Conservation (phyloP, 208 protist genomes). For the Leishmania guyanensis region DNA sequence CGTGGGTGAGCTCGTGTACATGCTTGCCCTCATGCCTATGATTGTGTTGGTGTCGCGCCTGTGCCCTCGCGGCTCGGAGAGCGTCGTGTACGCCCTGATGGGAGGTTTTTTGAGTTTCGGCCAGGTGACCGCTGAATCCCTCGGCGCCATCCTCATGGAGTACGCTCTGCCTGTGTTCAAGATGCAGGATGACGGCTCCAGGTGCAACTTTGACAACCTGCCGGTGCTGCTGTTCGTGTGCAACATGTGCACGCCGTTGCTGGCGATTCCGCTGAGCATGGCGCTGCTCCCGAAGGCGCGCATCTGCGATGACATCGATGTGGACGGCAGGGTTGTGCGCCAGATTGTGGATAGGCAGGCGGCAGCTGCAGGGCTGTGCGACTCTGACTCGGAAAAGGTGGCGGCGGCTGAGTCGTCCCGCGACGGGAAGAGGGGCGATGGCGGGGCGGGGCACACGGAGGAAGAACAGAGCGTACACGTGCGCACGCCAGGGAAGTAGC, state of each 20-base stretch:
- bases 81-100: conserved; percentile 77
- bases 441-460: background rate
- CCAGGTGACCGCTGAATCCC: too few relatives aligned
- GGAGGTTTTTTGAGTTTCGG: too few relatives aligned
- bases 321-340: conserved; percentile 37
- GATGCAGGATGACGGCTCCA: conserved; percentile 12
- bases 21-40: conserved; percentile 76
- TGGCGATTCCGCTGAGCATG: conserved; percentile 49
- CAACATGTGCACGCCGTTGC: conserved; percentile 47
- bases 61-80: conserved; percentile 76
- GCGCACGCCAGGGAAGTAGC: too few relatives aligned
- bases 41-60: conserved; percentile 78
- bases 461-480: background rate
- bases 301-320: conserved; percentile 53
- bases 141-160: conserved; percentile 57
- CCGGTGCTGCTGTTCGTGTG: conserved; percentile 50
- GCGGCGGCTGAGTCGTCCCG: background rate
- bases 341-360: conserved; percentile 8
- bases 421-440: too few relatives aligned
- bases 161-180: conserved; percentile 42
- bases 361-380: conserved; percentile 1
- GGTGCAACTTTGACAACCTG: conserved; percentile 64
- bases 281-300: conserved; percentile 54
- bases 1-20: too few relatives aligned
- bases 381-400: background rate